Evolutionary conservation across 1,284 basidiomycete genomes (phyloP), one percentile per base, ranked within the genome.

Genomic region (Lignosus rhinocerotis): DNA sequence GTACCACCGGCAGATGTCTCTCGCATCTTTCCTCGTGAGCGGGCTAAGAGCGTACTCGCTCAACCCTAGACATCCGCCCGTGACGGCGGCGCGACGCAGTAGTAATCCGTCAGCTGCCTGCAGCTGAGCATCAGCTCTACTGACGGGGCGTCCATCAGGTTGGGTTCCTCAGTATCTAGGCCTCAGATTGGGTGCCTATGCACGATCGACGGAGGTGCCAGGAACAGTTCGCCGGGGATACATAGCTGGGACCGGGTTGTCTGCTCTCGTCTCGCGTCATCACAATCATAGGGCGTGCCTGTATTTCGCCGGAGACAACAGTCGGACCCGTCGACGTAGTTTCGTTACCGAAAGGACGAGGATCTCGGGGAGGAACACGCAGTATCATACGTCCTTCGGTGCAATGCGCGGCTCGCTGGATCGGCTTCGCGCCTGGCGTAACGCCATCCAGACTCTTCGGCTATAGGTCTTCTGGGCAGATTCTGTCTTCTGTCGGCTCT

Each of bases 11-110:
- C n/a, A n/a, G 59, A 58, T 47, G 59, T 33, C 32, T 16, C 14
- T 25, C 55, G 34, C 57, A 46, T 59, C 62, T 55, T n/a, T 33
- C 34, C 14, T 59, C 57, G 59, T 51, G 57, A 54, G 57, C 56
- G 51, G 51, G 56, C 56, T 44, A 53, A 54, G 59, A 63, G 61
- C 16, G 50, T 63, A 41, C 58, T 52, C 52, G 51, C 44, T 57
- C 58, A 55, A 47, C 51, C 44, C 61, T 51, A 59, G 58, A 55
- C 10, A 55, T 38, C 14, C 30, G 55, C 54, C 58, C 30, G 34
- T 49, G 55, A 48, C 17, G 55, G 59, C 57, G 8, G 33, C 38
- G 16, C 55, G 61, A 38, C 36, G n/a, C n/a, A n/a, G n/a, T n/a
- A n/a, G n/a, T n/a, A n/a, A n/a, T n/a, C n/a, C n/a, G n/a, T n/a